Conservation (phyloP, 2,329 filamentous ascomycete species). For the Thielaviopsis populi region DNA sequence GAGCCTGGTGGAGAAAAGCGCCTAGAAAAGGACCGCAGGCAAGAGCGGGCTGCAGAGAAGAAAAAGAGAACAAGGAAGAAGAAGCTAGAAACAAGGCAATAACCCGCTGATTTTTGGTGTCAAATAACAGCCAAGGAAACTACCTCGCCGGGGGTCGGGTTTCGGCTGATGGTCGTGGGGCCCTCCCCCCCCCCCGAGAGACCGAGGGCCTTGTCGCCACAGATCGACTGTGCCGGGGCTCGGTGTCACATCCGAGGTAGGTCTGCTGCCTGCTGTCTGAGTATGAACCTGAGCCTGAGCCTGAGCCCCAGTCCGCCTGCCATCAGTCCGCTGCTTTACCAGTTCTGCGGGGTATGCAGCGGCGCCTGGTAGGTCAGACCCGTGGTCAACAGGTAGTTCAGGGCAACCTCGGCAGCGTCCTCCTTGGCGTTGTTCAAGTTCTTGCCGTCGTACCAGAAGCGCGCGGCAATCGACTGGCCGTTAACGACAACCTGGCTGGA, state of each 20-base stretch:
- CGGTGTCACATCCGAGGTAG: no score
- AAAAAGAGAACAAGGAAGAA: neutral
- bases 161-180: neutral
- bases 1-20: neutral
- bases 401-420: conserved; percentile 74
- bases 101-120: neutral
- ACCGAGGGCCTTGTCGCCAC: no score
- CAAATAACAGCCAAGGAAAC: neutral
- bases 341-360: neutral
- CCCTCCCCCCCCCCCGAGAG: neutral
- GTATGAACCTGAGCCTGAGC: no score
- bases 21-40: neutral
- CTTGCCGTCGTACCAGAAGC: conserved; percentile 84
- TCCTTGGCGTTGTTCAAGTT: conserved; percentile 78
- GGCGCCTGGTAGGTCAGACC: neutral
- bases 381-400: conserved; percentile 35
- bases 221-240: neutral
- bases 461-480: conserved; percentile 49
- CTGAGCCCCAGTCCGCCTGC: no score
- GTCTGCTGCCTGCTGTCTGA: no score
- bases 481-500: conserved; percentile 64
- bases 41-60: neutral
- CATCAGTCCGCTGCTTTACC: neutral
- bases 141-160: neutral
- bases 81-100: neutral